Evolutionary conservation across 305 asterid species (phyloP).

Genomic region (Petunia hybrid): DNA sequence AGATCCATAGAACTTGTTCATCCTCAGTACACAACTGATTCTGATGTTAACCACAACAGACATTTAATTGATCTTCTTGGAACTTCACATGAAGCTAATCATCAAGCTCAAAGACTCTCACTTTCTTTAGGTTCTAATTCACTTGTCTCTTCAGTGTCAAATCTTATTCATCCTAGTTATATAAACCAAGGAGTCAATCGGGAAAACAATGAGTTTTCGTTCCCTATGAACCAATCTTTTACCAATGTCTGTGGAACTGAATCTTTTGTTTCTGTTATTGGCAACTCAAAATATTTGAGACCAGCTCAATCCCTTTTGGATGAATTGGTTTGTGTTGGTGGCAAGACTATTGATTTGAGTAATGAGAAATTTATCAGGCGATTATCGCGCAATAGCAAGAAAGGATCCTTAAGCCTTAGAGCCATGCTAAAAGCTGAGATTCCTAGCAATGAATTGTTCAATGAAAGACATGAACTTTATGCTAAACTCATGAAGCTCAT

Average conservation of each 20-base stretch:
- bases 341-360: slow-evolving; percentile 50
- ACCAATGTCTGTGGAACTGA: slow-evolving; percentile 55
- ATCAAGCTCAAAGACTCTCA: slow-evolving; percentile 69
- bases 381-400: slow-evolving; percentile 51
- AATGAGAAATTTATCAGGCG: slow-evolving; percentile 55
- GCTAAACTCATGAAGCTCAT: slow-evolving; percentile 67
- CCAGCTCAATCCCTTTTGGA: slow-evolving; percentile 76
- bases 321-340: slow-evolving; percentile 71
- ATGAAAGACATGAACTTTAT: slow-evolving; percentile 57
- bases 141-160: slow-evolving; percentile 42
- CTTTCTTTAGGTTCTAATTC: slow-evolving; percentile 66
- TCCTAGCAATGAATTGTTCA: slow-evolving; percentile 46
- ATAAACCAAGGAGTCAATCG: slow-evolving; percentile 34
- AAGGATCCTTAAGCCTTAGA: slow-evolving; percentile 54
- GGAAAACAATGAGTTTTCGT: slow-evolving; percentile 32
- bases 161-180: slow-evolving; percentile 47
- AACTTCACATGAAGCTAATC: slow-evolving; percentile 50
- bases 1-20: slow-evolving; percentile 47
- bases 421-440: slow-evolving; percentile 67
- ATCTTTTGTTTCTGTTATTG: slow-evolving; percentile 46
- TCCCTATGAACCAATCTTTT: slow-evolving; percentile 47
- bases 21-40: slow-evolving; percentile 48
- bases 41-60: slow-evolving; percentile 51
- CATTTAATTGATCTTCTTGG: slow-evolving; percentile 81
- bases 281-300: slow-evolving; percentile 69